Conservation (phyloP, 257 asterid genomes). For the Solanum pennellii region DNA sequence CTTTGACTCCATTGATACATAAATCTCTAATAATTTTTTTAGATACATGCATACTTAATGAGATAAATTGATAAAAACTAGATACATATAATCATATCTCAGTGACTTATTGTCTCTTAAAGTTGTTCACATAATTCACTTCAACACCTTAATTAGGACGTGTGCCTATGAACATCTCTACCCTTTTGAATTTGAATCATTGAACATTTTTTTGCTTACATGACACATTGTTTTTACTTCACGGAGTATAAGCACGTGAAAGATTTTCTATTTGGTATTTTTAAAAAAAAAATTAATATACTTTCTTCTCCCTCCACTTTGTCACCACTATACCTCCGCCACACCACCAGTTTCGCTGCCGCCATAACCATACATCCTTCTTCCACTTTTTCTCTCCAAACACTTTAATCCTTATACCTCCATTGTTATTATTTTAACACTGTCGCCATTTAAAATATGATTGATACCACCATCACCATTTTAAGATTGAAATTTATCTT, state of each 20-base stretch:
- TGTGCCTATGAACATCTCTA: neutral
- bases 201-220: neutral
- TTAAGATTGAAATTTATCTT: neutral
- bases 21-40: too few species aligned
- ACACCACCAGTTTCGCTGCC: too few species aligned
- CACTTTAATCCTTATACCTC: neutral
- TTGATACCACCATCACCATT: neutral
- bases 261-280: too few species aligned
- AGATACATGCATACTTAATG: too few species aligned
- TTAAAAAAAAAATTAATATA: too few species aligned
- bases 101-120: fast-evolving
- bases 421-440: neutral
- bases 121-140: too few species aligned
- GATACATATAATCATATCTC: too few species aligned
- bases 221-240: neutral
- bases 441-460: neutral
- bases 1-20: too few species aligned
- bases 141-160: fast-evolving
- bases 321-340: neutral
- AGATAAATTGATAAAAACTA: too few species aligned
- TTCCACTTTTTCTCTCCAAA: neutral
- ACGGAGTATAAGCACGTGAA: too few species aligned
- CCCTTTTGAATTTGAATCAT: neutral
- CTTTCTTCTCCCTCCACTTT: neutral
- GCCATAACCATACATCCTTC: too few species aligned